These are phyloP conservation scores for Penicillium digitatum DNA, from an alignment of 2,329 filamentous ascomycete species.

Conservation along the genomic window DNA sequence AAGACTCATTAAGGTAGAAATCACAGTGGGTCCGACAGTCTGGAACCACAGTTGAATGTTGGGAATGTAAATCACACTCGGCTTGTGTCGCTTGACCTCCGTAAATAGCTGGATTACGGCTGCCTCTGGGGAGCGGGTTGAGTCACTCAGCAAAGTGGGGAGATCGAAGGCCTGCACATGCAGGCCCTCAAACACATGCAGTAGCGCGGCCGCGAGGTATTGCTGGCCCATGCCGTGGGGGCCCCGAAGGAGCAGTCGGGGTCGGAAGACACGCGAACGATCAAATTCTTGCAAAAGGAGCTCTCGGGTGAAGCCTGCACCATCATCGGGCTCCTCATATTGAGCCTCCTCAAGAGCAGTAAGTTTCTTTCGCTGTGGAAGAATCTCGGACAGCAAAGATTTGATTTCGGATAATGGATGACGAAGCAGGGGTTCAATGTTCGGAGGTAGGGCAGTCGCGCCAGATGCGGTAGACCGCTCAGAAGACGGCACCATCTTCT, in stretches of 20 bases:
- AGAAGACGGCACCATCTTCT: slow-evolving; percentile 93
- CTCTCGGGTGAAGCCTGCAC: slow-evolving; percentile 81
- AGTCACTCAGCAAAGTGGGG: slow-evolving; percentile 78
- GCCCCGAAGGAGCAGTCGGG: slow-evolving; percentile 80
- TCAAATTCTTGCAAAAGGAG: slow-evolving; percentile 76
- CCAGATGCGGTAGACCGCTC: slow-evolving; percentile 83
- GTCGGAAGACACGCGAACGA: slow-evolving; percentile 79
- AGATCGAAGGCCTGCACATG: slow-evolving; percentile 95
- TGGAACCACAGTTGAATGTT: slow-evolving; percentile 84
- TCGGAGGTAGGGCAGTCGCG: slow-evolving; percentile 72
- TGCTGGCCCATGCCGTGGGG: slow-evolving; percentile 85
- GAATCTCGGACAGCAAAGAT: slow-evolving; percentile 64
- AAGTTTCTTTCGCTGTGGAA: slow-evolving; percentile 79
- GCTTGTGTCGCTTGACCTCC: slow-evolving; percentile 90
- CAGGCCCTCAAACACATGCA: slow-evolving; percentile 88
- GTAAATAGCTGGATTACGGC: slow-evolving; percentile 86
- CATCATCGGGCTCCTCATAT: slow-evolving; percentile 78
- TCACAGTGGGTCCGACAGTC: slow-evolving; percentile 59
- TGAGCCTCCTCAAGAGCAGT: slow-evolving; percentile 93
- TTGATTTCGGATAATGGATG: slow-evolving; percentile 68
- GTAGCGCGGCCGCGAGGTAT: slow-evolving; percentile 77
- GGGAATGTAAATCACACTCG: slow-evolving; percentile 91
- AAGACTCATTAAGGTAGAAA: slow-evolving; percentile 79
- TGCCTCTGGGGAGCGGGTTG: slow-evolving; percentile 74
- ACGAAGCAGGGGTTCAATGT: slow-evolving; percentile 75